Conservation (phyloP, 371 early-diverging fungal species). For the Astathelohania contejeani region DNA sequence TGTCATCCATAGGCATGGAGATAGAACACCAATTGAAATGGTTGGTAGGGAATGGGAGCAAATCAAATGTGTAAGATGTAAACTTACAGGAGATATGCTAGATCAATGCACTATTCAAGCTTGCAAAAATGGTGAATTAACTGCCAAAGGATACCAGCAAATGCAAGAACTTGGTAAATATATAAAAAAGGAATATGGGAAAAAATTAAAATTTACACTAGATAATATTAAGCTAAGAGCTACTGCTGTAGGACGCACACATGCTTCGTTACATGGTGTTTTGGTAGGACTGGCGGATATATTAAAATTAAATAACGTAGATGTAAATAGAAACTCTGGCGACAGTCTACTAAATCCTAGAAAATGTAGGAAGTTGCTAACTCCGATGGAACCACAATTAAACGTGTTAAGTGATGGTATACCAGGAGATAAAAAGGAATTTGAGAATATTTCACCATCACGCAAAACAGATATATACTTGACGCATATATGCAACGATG, state of each 20-base stretch:
- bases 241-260: constrained; percentile 27
- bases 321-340: background rate
- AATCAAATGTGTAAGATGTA: constrained; percentile 34
- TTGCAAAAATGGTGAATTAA: constrained; percentile 33
- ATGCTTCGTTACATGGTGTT: constrained; percentile 23
- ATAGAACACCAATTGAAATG: constrained; percentile 27
- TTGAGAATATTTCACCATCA: background rate
- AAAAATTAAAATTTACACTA: background rate
- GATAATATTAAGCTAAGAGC: constrained; percentile 8
- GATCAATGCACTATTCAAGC: constrained; percentile 18
- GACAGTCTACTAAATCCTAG: constrained; percentile 2
- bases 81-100: constrained; percentile 1
- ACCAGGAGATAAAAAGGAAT: background rate
- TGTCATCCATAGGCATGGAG: constrained; percentile 48
- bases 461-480: constrained; percentile 8
- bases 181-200: constrained; percentile 35
- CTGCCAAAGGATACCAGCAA: constrained; percentile 40
- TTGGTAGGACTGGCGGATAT: constrained; percentile 10
- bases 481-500: constrained; percentile 21
- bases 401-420: background rate
- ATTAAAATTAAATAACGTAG: constrained; percentile 4
- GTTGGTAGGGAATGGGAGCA: constrained; percentile 19
- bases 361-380: constrained; percentile 1
- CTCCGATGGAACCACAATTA: background rate
- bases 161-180: constrained; percentile 34